Conservation (phyloP, 2,329 filamentous ascomycete species). For the Pseudocercospora ulei region DNA sequence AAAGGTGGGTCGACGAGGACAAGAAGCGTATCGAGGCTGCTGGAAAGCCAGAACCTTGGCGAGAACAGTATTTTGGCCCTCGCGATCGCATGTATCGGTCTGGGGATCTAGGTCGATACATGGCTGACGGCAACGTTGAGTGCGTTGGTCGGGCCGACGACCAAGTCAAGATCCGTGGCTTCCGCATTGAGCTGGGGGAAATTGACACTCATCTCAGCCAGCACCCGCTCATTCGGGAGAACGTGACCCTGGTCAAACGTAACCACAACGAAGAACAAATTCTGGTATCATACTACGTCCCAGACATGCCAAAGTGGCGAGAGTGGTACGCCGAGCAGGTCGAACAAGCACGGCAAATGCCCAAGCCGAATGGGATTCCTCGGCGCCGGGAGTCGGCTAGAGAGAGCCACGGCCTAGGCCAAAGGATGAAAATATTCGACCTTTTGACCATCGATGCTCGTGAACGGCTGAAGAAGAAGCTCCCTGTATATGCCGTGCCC, state of each 20-base stretch:
- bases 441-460: slow-evolving; percentile 51
- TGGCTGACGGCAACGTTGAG: slow-evolving; percentile 60
- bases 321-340: slow-evolving; percentile 50
- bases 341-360: slow-evolving; percentile 22
- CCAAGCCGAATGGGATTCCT: slow-evolving; percentile 16
- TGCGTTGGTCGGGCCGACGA: slow-evolving; percentile 72
- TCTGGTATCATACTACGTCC: slow-evolving; percentile 82
- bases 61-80: slow-evolving; percentile 66
- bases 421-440: slow-evolving; percentile 50
- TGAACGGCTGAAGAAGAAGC: slow-evolving; percentile 59
- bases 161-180: slow-evolving; percentile 93
- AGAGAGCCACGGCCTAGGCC: slow-evolving; percentile 29
- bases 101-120: slow-evolving; percentile 73
- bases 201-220: slow-evolving; percentile 76
- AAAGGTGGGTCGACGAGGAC: slow-evolving; percentile 58
- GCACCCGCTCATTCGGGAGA: slow-evolving; percentile 68
- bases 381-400: slow-evolving; percentile 27
- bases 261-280: slow-evolving; percentile 77
- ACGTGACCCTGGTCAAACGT: slow-evolving; percentile 72
- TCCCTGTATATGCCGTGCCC: slow-evolving; percentile 67
- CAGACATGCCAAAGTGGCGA: slow-evolving; percentile 65
- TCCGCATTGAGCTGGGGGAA: slow-evolving; percentile 87
- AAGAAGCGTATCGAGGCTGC: slow-evolving; percentile 43
- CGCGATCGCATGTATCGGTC: slow-evolving; percentile 79
- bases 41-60: slow-evolving; percentile 59